Base-by-base conservation (phyloP, 2,329 filamentous ascomycete species). In the Exophiala phaeomuriformis region DNA sequence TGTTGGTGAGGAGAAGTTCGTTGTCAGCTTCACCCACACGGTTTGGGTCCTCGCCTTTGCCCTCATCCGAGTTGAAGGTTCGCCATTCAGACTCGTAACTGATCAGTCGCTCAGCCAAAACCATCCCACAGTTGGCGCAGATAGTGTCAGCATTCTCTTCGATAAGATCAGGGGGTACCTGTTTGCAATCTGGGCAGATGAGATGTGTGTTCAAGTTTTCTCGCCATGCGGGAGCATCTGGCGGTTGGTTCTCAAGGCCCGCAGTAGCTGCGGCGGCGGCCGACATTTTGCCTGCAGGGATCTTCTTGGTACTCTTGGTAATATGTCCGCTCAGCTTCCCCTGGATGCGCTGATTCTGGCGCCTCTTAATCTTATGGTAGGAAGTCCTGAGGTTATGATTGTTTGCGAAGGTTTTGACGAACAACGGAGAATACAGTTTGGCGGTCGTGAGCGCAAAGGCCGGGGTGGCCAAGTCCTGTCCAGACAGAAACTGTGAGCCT, bases 51-150 rank as follows among this genome's bases (percentile, higher is more conserved):
- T 97, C 94, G 44, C 60, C 61, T 66, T 88, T 89, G 70, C 95
- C 89, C 68, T 98, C 94, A 67, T 98, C 93, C 68, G 97, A 97
- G 67, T 90, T 90, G 73, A 98, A 98, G 0, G 93, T 98, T 68
- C 93, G 88, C 93, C 93, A 98, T 74, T 98, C 93, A 45, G 90
- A 95, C 58, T 94, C 86, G 57, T 88, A 94, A 68, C 98, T 94
- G 66, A 98, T 90, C 68, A 93, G 90, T 61, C 89, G 86, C 66
- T 91, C 87, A 56, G 87, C 86, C 31, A 98, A 80, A 4, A 98
- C 93, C 33, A 96, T 78, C 36, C 93, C 93, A 66, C 93, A 98
- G 57, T 86, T 89, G 54, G 81, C 86, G 68, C 93, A 98, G 51
- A 98, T 89, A 68, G 94, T 88, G 70, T 98, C 93, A 60, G 84